Evolutionary conservation across 257 asterid genomes (phyloP), one percentile per base, ranked within the genome.

Genomic region (Schizonepeta tenuifolia): DNA sequence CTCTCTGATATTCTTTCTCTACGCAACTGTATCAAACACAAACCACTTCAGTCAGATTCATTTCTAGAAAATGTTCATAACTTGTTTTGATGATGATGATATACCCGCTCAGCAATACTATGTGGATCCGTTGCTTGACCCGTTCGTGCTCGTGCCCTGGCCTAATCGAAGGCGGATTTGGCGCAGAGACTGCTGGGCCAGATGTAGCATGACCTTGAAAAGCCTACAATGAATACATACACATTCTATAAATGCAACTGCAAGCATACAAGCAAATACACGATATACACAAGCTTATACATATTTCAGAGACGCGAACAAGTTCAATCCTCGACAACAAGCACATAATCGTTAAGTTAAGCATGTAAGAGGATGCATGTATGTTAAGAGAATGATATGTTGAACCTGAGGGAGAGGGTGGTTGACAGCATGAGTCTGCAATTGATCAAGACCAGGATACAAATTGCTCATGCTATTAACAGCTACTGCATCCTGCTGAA

Each of bases 81-180:
- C 36, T 35, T 28, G 54, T 57, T 12, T 43, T 50, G 24, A 65
- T 18, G 57, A 20, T 50, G 24, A 65, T 18, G 57, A 20, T 11
- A 66, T 82, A 91, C 97, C 88, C 96, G 74, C 78, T 91, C 97
- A 77, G 97, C 97, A 67, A 91, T 91, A 67, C 97, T 91, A 71
- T 91, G 97, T 50, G 97, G 97, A 83, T 91, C 97, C 55, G 97
- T 91, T 53, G 97, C 97, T 78, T 91, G 97, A 17, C 97, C 97
- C 74, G 96, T 81, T 75, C 97, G 79, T 60, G 97, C 97, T 24
- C 97, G 85, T 21, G 84, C 91, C 80, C 96, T 62, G 97, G 97
- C 81, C 96, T 82, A 58, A 85, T 83, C 70, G 79, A 71, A 75
- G 96, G 95, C 18, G 92, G 91, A 56, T 89, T 88, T 20, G 93